These are phyloP conservation scores for Wickerhamiella azymoides DNA, from an alignment of 805 yeast genomes.

Conservation along the genomic window DNA sequence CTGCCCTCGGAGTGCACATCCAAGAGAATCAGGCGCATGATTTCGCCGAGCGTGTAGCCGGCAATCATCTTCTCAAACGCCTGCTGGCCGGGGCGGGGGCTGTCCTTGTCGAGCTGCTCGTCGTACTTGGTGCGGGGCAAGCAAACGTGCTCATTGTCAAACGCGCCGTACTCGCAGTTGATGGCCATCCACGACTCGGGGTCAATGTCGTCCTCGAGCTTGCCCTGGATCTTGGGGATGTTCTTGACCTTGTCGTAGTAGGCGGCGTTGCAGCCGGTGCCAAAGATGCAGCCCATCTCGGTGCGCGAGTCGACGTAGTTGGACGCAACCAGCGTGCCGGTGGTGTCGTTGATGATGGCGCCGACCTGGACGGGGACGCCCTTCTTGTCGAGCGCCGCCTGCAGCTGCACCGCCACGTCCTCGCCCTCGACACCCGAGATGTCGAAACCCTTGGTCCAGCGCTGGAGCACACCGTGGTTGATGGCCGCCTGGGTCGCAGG, in stretches of 20 bases:
- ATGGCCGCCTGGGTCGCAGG: slow-evolving; percentile 65
- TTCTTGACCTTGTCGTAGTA: slow-evolving; percentile 64
- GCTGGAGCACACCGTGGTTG: slow-evolving; percentile 74
- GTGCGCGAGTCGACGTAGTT: slow-evolving; percentile 80
- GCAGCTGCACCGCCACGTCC: slow-evolving; percentile 87
- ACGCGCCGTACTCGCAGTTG: slow-evolving; percentile 97
- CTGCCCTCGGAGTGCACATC: slow-evolving; percentile 54
- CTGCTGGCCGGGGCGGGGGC: slow-evolving; percentile 96
- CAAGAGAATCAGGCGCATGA: slow-evolving; percentile 62
- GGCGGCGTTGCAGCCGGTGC: slow-evolving; percentile 97
- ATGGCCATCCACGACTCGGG: slow-evolving; percentile 74
- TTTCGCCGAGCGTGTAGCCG: slow-evolving; percentile 91
- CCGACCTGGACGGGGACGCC: slow-evolving; percentile 72
- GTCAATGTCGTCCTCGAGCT: slow-evolving; percentile 47
- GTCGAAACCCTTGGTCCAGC: slow-evolving; percentile 98
- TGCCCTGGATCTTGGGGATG: slow-evolving; percentile 72
- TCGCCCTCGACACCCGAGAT: slow-evolving; percentile 86
- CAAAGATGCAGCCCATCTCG: slow-evolving; percentile 90
- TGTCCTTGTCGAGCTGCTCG: slow-evolving; percentile 58
- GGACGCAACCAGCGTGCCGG: slow-evolving; percentile 94
- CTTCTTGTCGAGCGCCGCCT: slow-evolving; percentile 48
- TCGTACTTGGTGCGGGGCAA: slow-evolving; percentile 90
- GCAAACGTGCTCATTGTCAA: slow-evolving; percentile 73
- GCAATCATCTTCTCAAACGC: slow-evolving; percentile 94
- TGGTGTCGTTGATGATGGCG: slow-evolving; percentile 91